Base-by-base conservation (phyloP, 129 eudicot species). In the Smallanthus sonchifolius region DNA sequence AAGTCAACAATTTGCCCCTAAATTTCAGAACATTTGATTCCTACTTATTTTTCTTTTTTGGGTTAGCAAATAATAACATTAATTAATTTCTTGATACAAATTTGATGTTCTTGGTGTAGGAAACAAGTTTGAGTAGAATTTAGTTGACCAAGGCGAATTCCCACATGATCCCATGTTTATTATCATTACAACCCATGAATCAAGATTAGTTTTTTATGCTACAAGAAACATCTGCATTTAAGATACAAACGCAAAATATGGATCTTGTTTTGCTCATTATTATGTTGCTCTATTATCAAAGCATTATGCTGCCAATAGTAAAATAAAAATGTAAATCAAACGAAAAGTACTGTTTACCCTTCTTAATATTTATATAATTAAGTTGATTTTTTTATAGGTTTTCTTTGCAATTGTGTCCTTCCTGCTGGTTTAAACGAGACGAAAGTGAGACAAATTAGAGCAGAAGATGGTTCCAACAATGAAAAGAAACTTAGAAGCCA, bases 321-420 rank as follows among this genome's bases (percentile, higher is more conserved):
- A 28, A 67, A 17, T 3, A 43, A 47, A 68, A 61, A 13, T 45
- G 42, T n/a, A 15, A 75, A 49, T 48, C 2, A 63, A 44, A 30
- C 30, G 15, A 45, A 2, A 14, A 3, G 32, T 44, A 44, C 45
- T 10, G 8, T 10, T 19, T 6, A 20, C 65, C 28, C 20, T 40
- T 48, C 65, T 69, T 59, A 14, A 34, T n/a, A 44, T 35, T 67
- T 80, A 36, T 57, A n/a, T 42, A n/a, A 69, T 51, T 0, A 60
- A 73, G 61, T n/a, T 43, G 55, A 7, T 66, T 55, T 32, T 74
- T n/a, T 75, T 79, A 75, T 70, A 92, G 97, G 97, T 77, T 77
- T 86, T 69, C 75, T 88, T 30, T 88, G 97, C 91, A 92, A 92
- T 51, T 92, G 97, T 57, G 97, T 92, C 37, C 96, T 92, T 44